Conservation (phyloP, 192 early-diverging fungal genomes). For the Allomyces macrogynus region DNA sequence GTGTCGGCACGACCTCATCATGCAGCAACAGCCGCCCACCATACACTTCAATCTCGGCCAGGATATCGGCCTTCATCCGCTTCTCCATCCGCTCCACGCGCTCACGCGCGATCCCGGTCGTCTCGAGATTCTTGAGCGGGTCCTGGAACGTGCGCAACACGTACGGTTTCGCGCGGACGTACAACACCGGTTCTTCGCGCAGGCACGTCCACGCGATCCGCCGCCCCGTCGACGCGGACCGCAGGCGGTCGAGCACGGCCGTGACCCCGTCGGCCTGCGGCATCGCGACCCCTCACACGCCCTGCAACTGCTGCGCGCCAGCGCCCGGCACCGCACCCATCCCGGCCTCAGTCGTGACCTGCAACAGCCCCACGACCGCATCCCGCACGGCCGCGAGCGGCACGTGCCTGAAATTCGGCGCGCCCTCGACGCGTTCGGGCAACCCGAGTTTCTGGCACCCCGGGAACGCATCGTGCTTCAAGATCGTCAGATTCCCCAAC, state of each 20-base stretch:
- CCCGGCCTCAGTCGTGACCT: not conserved
- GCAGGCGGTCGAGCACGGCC: slow-evolving; percentile 17
- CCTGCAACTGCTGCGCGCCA: not conserved
- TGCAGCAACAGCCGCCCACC: slow-evolving; percentile 31
- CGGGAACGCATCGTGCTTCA: slow-evolving; percentile 44
- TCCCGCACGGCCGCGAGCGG: slow-evolving; percentile 9
- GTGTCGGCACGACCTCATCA: slow-evolving; percentile 19
- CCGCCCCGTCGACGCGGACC: slow-evolving; percentile 24
- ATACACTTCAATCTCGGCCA: slow-evolving; percentile 25
- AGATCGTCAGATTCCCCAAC: slow-evolving; percentile 29
- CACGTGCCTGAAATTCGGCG: slow-evolving; percentile 37
- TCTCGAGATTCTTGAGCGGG: slow-evolving; percentile 40
- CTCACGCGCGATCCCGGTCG: slow-evolving; percentile 37
- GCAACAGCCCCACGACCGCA: slow-evolving; percentile 1
- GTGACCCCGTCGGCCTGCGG: slow-evolving; percentile 36
- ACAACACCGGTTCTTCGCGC: slow-evolving; percentile 43
- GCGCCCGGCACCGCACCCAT: slow-evolving; percentile 2
- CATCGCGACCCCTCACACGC: slow-evolving; percentile 38
- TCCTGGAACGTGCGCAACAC: slow-evolving; percentile 36
- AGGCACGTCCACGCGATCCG: slow-evolving; percentile 36
- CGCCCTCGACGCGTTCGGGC: slow-evolving; percentile 34
- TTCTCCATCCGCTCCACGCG: slow-evolving; percentile 43
- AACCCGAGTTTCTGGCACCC: slow-evolving; percentile 38
- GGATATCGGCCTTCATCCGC: slow-evolving; percentile 32
- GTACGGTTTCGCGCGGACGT: slow-evolving; percentile 35